Conservation (phyloP, 2,329 filamentous ascomycete species). For the Trichoderma sp. region DNA sequence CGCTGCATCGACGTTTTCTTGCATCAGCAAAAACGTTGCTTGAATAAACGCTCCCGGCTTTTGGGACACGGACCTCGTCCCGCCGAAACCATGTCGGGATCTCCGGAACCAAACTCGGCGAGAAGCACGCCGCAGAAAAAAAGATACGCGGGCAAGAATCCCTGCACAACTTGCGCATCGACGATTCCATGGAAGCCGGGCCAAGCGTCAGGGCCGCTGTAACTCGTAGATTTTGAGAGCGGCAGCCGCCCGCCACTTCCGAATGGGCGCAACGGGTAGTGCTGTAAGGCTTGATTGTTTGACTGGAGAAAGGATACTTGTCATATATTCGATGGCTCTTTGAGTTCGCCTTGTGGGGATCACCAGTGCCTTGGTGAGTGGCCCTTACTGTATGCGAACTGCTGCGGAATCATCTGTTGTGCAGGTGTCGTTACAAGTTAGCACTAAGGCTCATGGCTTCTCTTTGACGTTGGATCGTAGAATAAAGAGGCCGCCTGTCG, state of each 20-base stretch:
- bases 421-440: background rate
- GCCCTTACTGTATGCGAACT: background rate
- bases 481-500: background rate
- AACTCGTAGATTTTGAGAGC: background rate
- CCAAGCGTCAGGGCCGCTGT: background rate
- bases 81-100: background rate
- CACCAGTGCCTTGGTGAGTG: background rate
- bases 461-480: background rate
- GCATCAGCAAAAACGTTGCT: background rate
- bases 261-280: background rate
- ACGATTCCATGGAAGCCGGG: slow-evolving; percentile 10
- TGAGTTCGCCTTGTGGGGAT: background rate
- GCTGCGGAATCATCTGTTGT: background rate
- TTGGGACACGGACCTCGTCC: background rate
- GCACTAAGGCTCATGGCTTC: no score
- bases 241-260: slow-evolving; percentile 11
- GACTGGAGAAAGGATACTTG: background rate
- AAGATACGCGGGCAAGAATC: background rate
- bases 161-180: background rate
- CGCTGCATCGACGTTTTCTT: background rate
- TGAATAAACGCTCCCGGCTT: background rate
- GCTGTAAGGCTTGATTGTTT: background rate
- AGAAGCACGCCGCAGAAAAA: background rate
- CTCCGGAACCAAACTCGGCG: background rate
- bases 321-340: background rate